These are phyloP conservation scores for Aspergillus ellipticus DNA, from an alignment of 495 filamentous ascomycete species.

Conservation along the genomic window DNA sequence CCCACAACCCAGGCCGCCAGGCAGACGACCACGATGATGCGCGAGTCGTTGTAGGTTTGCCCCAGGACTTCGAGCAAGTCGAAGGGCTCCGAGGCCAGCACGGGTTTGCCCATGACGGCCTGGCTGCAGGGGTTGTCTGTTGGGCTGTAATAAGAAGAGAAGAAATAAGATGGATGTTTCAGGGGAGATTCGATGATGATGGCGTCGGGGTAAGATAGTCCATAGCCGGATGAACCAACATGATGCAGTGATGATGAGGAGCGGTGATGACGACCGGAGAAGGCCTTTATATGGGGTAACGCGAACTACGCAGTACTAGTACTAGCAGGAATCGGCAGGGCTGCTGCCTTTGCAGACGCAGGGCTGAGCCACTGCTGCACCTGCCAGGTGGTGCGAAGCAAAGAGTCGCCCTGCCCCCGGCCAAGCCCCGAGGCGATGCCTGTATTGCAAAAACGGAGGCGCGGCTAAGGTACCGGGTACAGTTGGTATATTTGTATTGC, in stretches of 20 bases:
- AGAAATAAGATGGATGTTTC: not conserved
- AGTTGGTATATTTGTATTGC: not conserved
- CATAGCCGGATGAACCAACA: not conserved
- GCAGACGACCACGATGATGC: constrained; percentile 12
- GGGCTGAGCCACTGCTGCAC: not conserved
- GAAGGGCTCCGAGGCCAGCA: not conserved
- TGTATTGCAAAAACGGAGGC: not conserved
- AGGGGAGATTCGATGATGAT: not conserved
- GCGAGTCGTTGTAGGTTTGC: constrained; percentile 14
- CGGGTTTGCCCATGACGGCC: constrained; percentile 8
- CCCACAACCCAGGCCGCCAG: constrained; percentile 10
- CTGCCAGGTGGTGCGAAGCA: not conserved
- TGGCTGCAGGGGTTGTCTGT: too few relatives aligned
- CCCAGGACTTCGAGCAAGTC: constrained; percentile 1
- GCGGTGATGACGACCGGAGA: not conserved
- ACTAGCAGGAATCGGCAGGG: too few relatives aligned
- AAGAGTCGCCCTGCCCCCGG: too few relatives aligned
- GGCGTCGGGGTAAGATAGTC: not conserved
- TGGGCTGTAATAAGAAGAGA: too few relatives aligned
- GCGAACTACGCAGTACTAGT: too few relatives aligned
- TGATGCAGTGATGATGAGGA: not conserved
- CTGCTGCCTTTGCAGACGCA: not conserved
- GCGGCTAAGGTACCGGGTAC: not conserved
- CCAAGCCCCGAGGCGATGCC: not conserved
- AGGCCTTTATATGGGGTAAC: not conserved